Percentiles rank a stretch among this genome's conserved stretches.
Conservation (phyloP, 1,284 basidiomycete genomes). For the Trichosporon sp. region DNA sequence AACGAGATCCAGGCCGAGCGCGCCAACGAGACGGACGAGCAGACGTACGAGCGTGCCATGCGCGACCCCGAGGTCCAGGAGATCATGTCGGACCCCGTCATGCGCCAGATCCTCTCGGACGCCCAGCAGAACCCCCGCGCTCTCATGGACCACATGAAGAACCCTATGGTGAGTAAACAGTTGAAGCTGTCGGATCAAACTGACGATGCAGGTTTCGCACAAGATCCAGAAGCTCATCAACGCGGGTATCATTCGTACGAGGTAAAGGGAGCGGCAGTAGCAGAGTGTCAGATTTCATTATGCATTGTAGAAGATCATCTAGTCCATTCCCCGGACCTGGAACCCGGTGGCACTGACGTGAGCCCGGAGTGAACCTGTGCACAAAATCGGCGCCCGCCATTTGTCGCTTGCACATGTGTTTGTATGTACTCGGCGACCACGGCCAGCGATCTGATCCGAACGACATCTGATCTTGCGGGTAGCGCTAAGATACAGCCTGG, state of each 20-base stretch:
- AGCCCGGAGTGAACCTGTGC: neutral
- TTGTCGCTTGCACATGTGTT: neutral
- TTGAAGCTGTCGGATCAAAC: neutral
- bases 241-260: slow-evolving; percentile 77
- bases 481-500: neutral
- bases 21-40: slow-evolving; percentile 85
- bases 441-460: neutral
- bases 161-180: slow-evolving; percentile 62
- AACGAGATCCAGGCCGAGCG: slow-evolving; percentile 79
- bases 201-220: slow-evolving; percentile 34
- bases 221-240: slow-evolving; percentile 79
- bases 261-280: slow-evolving; percentile 28
- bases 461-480: neutral
- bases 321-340: neutral
- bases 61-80: slow-evolving; percentile 90
- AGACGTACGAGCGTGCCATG: slow-evolving; percentile 93
- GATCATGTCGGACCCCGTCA: slow-evolving; percentile 63
- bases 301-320: slow-evolving; percentile 13
- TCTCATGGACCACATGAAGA: slow-evolving; percentile 96
- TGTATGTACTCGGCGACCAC: neutral
- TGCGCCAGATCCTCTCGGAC: slow-evolving; percentile 93
- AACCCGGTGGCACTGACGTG: neutral
- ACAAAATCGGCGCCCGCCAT: neutral
- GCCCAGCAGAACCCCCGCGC: slow-evolving; percentile 87
- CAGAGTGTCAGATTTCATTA: slow-evolving; percentile 12